phyloP scores from a whole-genome alignment of 306 rosid species.

The Begonia fuchsioides region DNA sequence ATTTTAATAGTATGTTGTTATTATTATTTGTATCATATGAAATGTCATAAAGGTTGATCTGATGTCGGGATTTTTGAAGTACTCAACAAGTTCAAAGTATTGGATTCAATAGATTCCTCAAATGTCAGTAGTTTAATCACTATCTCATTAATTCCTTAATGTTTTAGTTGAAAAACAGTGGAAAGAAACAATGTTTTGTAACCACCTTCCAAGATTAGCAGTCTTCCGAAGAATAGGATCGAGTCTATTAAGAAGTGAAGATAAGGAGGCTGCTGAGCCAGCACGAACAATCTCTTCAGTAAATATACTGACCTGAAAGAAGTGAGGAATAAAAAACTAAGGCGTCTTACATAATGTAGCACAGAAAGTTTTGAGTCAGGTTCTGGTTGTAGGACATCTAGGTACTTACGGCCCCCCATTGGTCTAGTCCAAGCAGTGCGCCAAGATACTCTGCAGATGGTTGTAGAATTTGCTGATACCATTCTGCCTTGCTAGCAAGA shows the following conservation, averaged over 20 bases:
- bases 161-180: constrained; percentile 7
- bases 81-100: not conserved
- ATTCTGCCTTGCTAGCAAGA: constrained; percentile 75
- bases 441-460: constrained; percentile 98
- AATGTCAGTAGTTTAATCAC: no score
- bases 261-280: constrained; percentile 94
- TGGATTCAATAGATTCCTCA: no score
- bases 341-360: not conserved
- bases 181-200: not conserved
- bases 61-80: not conserved
- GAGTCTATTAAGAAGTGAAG: constrained; percentile 74
- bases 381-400: not conserved
- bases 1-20: no score
- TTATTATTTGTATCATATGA: no score
- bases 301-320: constrained; percentile 77
- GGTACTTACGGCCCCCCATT: constrained; percentile 85
- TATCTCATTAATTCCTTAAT: constrained; percentile 4
- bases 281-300: constrained; percentile 97
- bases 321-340: constrained; percentile 19
- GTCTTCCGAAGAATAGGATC: constrained; percentile 89
- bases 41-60: not conserved
- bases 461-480: constrained; percentile 63
- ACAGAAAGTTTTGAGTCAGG: constrained; percentile 1
- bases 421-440: constrained; percentile 73
- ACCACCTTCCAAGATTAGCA: constrained; percentile 90